Evolutionary conservation across 2,329 filamentous ascomycete genomes (phyloP).

Genomic region (Penicillium sp.): DNA sequence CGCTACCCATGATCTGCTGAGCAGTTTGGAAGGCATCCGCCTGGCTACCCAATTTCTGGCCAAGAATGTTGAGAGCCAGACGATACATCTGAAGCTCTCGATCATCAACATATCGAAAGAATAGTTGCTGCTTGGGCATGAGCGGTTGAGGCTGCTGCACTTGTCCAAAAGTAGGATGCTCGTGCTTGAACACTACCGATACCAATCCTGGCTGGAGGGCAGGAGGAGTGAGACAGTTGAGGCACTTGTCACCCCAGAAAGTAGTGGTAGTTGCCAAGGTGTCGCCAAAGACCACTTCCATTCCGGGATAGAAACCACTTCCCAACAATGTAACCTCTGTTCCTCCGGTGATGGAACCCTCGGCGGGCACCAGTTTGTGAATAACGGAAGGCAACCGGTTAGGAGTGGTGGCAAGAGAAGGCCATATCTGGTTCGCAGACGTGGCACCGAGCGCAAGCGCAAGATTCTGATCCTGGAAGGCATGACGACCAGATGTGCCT

Average conservation of each 20-base stretch:
- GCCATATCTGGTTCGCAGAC: constrained; percentile 56
- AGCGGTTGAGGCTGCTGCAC: constrained; percentile 48
- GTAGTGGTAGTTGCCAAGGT: constrained; percentile 71
- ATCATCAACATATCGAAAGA: constrained; percentile 70
- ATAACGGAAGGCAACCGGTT: constrained; percentile 66
- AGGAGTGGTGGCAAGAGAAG: constrained; percentile 56
- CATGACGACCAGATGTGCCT: constrained; percentile 50
- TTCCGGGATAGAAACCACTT: constrained; percentile 74
- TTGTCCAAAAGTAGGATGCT: constrained; percentile 53
- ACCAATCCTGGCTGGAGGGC: constrained; percentile 69
- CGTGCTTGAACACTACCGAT: constrained; percentile 68
- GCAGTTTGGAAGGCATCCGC: constrained; percentile 54
- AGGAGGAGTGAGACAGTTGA: constrained; percentile 78
- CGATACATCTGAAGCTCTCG: constrained; percentile 53
- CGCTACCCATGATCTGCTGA: constrained; percentile 53
- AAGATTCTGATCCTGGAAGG: constrained; percentile 42
- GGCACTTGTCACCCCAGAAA: constrained; percentile 77
- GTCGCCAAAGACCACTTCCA: constrained; percentile 85
- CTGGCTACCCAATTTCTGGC: constrained; percentile 52
- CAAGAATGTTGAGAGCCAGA: constrained; percentile 49
- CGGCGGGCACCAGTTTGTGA: constrained; percentile 79
- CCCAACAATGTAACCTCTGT: constrained; percentile 87
- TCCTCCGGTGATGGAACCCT: constrained; percentile 80
- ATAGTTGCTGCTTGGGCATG: constrained; percentile 54
- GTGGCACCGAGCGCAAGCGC: constrained; percentile 45